A percentile compares a stretch with the other conserved stretches of the same genome.
These are phyloP conservation scores for Iberis pinnata DNA, from an alignment of 345 rosid species.

Conservation along the genomic window DNA sequence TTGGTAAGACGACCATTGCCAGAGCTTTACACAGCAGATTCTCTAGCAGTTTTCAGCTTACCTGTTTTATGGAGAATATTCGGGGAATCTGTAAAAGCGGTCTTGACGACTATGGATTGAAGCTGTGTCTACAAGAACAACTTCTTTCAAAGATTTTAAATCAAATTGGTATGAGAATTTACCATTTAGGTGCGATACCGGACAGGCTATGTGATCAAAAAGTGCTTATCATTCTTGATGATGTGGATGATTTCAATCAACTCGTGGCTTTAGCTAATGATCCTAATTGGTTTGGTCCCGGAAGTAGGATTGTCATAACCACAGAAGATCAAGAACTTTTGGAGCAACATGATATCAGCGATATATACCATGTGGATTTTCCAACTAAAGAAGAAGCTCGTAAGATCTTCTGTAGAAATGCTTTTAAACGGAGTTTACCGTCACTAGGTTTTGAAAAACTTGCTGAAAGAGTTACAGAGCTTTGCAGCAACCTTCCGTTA, in stretches of 20 bases:
- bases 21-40: background rate
- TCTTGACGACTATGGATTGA: background rate
- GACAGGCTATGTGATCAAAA: background rate
- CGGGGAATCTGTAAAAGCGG: background rate
- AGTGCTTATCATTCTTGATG: constrained; percentile 33
- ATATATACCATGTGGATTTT: constrained; percentile 4
- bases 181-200: background rate
- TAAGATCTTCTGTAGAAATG: constrained; percentile 10
- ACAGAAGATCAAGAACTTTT: constrained; percentile 36
- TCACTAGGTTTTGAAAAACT: background rate
- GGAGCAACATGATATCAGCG: background rate
- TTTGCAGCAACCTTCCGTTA: constrained; percentile 28
- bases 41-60: background rate
- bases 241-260: constrained; percentile 37
- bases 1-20: constrained; percentile 23
- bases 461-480: background rate
- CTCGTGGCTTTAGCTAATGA: constrained; percentile 35
- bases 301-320: constrained; percentile 49
- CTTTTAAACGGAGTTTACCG: background rate
- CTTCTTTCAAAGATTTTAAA: background rate
- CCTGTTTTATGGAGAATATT: constrained; percentile 3
- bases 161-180: background rate
- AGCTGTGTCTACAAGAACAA: background rate
- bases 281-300: constrained; percentile 35
- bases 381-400: constrained; percentile 7